Evolutionary conservation across 2,329 filamentous ascomycete genomes (phyloP).

Genomic region (Aspergillus novoparasiticus): DNA sequence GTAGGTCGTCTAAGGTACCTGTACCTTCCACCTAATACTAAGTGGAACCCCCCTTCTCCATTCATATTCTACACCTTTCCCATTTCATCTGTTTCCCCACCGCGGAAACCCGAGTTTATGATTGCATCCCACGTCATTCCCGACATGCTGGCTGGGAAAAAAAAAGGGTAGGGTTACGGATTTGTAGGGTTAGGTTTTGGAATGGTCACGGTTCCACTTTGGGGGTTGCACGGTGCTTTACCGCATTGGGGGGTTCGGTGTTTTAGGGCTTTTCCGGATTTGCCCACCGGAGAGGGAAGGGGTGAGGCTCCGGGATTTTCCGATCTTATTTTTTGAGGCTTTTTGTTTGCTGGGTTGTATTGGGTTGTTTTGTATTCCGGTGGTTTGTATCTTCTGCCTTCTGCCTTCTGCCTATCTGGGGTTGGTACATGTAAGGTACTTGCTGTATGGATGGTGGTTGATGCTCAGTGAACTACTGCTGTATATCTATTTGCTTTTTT

Average conservation of each 20-base stretch:
- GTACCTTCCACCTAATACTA: background rate
- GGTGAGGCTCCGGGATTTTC: constrained; percentile 16
- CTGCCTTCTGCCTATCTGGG: too few species aligned
- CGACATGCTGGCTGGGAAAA: background rate
- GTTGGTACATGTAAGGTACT: too few species aligned
- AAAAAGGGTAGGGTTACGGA: background rate
- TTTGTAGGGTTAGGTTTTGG: constrained; percentile 6
- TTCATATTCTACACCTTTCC: background rate
- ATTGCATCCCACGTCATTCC: constrained; percentile 3
- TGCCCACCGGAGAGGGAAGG: constrained; percentile 20
- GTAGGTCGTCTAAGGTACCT: background rate
- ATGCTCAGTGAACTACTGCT: too few species aligned
- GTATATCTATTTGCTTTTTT: background rate
- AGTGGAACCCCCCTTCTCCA: background rate
- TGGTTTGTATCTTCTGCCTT: background rate
- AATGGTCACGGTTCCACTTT: constrained; percentile 7
- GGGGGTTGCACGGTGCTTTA: background rate
- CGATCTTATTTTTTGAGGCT: constrained; percentile 1
- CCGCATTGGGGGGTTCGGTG: constrained; percentile 23
- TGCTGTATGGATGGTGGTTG: too few species aligned
- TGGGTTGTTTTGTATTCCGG: background rate
- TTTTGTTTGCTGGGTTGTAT: background rate
- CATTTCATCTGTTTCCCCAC: background rate
- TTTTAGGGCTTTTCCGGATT: constrained; percentile 24
- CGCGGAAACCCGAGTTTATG: background rate